Evolutionary conservation across 352 stramenopile species (phyloP).

Genomic region (Globisporangium parvum): DNA sequence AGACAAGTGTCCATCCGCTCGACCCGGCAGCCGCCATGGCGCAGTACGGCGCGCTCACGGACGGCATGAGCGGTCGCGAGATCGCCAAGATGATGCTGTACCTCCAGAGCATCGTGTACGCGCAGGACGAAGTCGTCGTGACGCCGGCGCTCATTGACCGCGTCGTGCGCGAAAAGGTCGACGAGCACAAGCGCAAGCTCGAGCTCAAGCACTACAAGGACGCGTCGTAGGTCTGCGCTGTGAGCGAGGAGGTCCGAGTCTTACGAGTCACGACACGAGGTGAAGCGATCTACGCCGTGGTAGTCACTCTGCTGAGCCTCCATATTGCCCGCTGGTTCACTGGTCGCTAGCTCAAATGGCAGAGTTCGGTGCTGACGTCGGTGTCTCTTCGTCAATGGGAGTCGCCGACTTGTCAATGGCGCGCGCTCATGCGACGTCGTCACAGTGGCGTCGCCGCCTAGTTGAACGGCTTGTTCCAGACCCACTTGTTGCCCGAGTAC

Average conservation of each 20-base stretch:
- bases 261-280: neutral
- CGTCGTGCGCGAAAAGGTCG: constrained; percentile 63
- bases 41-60: constrained; percentile 48
- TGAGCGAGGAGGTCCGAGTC: neutral
- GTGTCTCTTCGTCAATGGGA: too few relatives aligned
- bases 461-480: constrained; percentile 68
- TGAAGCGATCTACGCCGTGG: neutral
- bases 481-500: constrained; percentile 79
- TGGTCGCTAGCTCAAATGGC: neutral
- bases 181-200: constrained; percentile 68
- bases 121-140: constrained; percentile 53
- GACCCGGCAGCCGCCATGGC: constrained; percentile 20
- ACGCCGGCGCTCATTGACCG: constrained; percentile 45
- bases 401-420: too few relatives aligned
- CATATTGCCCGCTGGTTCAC: too few relatives aligned
- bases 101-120: constrained; percentile 78
- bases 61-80: constrained; percentile 80
- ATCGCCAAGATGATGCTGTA: constrained; percentile 87
- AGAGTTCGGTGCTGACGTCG: neutral
- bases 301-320: neutral
- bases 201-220: constrained; percentile 32
- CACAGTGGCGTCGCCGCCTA: neutral
- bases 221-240: neutral
- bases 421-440: too few relatives aligned
- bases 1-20: constrained; percentile 3